These are phyloP conservation scores for Murraya paniculata DNA, from an alignment of 345 rosid genomes.

Conservation along the genomic window DNA sequence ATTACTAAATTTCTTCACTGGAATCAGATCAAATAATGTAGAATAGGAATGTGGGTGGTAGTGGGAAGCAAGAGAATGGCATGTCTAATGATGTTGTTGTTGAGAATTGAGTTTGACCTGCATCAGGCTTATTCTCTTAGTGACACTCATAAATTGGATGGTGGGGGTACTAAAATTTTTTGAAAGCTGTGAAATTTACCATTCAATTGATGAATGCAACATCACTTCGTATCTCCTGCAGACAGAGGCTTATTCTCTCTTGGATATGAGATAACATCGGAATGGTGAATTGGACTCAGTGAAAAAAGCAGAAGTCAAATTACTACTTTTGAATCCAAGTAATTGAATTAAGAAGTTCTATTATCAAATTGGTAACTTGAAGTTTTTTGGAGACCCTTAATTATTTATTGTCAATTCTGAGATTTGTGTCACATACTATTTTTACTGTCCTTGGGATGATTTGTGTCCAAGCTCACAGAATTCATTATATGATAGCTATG, in stretches of 20 bases:
- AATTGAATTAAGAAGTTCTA: background rate
- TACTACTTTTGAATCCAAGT: background rate
- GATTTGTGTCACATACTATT: background rate
- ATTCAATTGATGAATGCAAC: no score
- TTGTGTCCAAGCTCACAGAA: background rate
- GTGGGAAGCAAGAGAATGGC: background rate
- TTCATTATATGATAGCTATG: background rate
- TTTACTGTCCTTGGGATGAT: background rate
- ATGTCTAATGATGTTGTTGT: background rate
- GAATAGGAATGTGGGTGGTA: background rate
- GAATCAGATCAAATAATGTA: background rate
- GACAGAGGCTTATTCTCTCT: background rate
- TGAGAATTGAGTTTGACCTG: background rate
- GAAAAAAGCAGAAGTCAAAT: background rate
- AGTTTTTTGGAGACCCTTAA: background rate
- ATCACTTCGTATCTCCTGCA: background rate
- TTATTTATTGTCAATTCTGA: background rate
- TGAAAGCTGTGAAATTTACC: no score
- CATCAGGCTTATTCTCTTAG: background rate
- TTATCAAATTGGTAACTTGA: background rate
- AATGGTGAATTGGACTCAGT: background rate
- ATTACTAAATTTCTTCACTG: background rate
- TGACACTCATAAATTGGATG: no score
- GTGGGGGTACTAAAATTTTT: no score
- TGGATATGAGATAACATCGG: background rate